A percentile compares a stretch with the other conserved stretches of the same genome.
Conservation (phyloP, 2,329 filamentous ascomycete genomes). For the Calonectria naviculata region DNA sequence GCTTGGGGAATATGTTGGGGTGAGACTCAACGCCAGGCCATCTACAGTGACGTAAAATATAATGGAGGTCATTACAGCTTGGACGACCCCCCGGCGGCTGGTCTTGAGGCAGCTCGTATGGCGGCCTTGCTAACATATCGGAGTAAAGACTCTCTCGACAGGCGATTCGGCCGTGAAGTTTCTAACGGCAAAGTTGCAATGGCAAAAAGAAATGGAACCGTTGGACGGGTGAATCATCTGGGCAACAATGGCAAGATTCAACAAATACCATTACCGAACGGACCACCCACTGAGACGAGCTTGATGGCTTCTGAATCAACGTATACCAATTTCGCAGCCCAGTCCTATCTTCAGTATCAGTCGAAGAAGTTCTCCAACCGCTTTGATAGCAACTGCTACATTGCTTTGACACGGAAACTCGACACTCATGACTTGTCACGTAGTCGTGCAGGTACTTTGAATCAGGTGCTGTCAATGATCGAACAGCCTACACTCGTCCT, state of each 20-base stretch:
- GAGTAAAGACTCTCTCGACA: slow-evolving; percentile 96
- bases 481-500: slow-evolving; percentile 91
- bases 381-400: slow-evolving; percentile 99
- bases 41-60: slow-evolving; percentile 98
- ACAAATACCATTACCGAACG: too few species aligned
- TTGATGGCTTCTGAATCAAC: slow-evolving; percentile 75
- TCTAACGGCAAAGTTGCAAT: too few species aligned
- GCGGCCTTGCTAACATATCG: slow-evolving; percentile 95
- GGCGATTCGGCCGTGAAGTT: slow-evolving; percentile 82
- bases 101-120: slow-evolving; percentile 95
- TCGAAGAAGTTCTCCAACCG: slow-evolving; percentile 96
- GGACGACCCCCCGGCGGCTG: slow-evolving; percentile 85
- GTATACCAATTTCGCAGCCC: slow-evolving; percentile 95
- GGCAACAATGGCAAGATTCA: too few species aligned
- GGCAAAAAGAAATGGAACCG: too few species aligned
- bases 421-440: slow-evolving; percentile 96
- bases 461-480: slow-evolving; percentile 82
- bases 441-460: slow-evolving; percentile 73
- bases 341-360: slow-evolving; percentile 97
- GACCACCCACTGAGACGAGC: slow-evolving; percentile 69
- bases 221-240: too few species aligned
- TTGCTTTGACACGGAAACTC: slow-evolving; percentile 96
- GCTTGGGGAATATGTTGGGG: slow-evolving; percentile 94
- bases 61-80: slow-evolving; percentile 96
- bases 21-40: slow-evolving; percentile 89